phyloP scores from a whole-genome alignment of 495 filamentous ascomycete genomes.

The Talaromyces ruber region DNA sequence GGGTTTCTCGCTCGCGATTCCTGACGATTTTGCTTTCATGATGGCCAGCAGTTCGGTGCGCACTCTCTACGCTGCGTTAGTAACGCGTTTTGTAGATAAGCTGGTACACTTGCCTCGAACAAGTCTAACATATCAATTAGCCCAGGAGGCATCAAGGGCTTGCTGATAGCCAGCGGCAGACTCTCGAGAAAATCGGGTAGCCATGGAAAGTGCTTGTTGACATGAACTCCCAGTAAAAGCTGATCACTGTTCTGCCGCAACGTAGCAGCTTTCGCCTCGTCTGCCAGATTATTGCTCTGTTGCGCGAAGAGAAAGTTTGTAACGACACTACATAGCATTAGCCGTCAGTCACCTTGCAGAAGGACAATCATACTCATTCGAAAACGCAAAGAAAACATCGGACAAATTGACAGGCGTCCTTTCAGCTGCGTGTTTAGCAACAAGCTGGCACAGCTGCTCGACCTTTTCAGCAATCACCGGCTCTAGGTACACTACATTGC shows the following conservation, averaged over 20 bases:
- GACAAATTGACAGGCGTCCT: slow-evolving; percentile 28
- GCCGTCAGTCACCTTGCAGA: slow-evolving; percentile 7
- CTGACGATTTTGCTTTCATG: slow-evolving; percentile 22
- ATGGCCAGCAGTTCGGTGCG: slow-evolving; percentile 21
- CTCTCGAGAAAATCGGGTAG: slow-evolving; percentile 27
- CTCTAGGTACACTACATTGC: slow-evolving; percentile 20
- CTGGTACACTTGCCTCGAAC: slow-evolving; percentile 19
- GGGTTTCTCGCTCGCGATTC: slow-evolving; percentile 12
- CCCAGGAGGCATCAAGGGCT: slow-evolving; percentile 29
- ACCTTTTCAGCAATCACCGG: slow-evolving; percentile 23
- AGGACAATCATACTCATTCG: slow-evolving; percentile 16
- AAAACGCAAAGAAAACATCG: slow-evolving; percentile 27
- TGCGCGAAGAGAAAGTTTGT: slow-evolving; percentile 30
- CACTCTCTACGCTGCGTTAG: slow-evolving; percentile 22
- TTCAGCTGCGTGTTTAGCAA: slow-evolving; percentile 19
- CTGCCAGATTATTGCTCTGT: slow-evolving; percentile 21
- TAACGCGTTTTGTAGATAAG: background rate
- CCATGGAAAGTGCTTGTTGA: slow-evolving; percentile 34
- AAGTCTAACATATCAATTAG: slow-evolving; percentile 28
- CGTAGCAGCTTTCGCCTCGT: slow-evolving; percentile 22
- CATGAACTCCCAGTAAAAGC: slow-evolving; percentile 25
- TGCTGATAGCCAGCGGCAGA: slow-evolving; percentile 25
- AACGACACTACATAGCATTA: slow-evolving; percentile 24
- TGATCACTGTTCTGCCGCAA: slow-evolving; percentile 23
- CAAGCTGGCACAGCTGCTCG: slow-evolving; percentile 20